Base-by-base conservation (phyloP, 2,329 filamentous ascomycete species). In the Botrytis squamosa region DNA sequence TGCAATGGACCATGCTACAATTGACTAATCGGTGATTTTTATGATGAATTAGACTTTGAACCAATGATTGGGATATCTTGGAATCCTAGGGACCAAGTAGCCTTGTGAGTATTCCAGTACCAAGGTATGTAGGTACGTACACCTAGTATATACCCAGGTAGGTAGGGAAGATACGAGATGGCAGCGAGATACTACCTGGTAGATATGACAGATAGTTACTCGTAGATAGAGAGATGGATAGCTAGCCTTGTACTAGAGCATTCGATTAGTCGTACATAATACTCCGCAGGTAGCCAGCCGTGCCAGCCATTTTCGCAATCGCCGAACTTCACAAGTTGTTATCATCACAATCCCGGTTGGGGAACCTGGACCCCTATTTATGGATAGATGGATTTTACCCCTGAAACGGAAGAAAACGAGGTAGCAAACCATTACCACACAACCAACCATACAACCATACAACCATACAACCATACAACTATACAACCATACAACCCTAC, bases 361-460 rank as follows among this genome's bases (percentile, higher is more conserved):
- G n/a, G n/a, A 29, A 57, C n/a, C 7, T 64, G 60, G 60, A 38
- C 29, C 42, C 10, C 25, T 29, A 40, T 55, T 40, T 67, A 29
- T 36, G 65, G 36, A 52, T 40, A 16, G n/a, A 38, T 38, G 65
- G 36, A 60, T 33, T 57, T 44, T 70, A 70, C 67, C 67, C 67
- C 67, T 70, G 67, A 70, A 60, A 42, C 38, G 9, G 42, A 36
- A 44, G 6, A 40, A 62, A n/a, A 40, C 29, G 59, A 62, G 12
- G 22, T 7, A 62, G 59, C 8, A 62, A n/a, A 62, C 9, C n/a
- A 29, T 55, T 40, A 62, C 22, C 59, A 62, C 36, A 42, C 36
- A 10, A 42, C 33, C 33, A 40, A 12, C 38, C 38, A 40, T 12
- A 40, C 38, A 12, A 40, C 38, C 38, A n/a, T n/a, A n/a, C n/a